Evolutionary conservation across 352 stramenopile genomes (phyloP).

Genomic region (Globisporangium heterothallicum): DNA sequence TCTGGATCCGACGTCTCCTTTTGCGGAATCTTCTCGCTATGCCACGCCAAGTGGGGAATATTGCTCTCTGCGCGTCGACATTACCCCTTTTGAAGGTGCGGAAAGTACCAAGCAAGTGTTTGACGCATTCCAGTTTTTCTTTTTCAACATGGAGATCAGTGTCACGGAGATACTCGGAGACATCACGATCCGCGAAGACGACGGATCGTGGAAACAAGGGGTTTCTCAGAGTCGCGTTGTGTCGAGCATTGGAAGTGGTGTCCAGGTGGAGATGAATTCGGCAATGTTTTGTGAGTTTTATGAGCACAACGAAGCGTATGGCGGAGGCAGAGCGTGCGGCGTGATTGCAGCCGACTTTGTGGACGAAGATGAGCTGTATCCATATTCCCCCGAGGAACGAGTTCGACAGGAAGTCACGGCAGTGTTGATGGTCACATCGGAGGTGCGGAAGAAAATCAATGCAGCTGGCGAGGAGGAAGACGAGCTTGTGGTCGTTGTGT

Average conservation of each 20-base stretch:
- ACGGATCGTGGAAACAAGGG: constrained; percentile 19
- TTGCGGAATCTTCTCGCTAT: constrained; percentile 21
- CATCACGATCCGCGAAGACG: constrained; percentile 50
- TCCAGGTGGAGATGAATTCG: constrained; percentile 5
- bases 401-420: constrained; percentile 6
- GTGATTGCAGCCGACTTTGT: constrained; percentile 7
- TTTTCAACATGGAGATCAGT: constrained; percentile 56
- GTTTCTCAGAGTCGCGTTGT: constrained; percentile 1
- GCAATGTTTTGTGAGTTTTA: constrained; percentile 4
- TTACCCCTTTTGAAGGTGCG: constrained; percentile 34
- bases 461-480: background rate
- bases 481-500: constrained; percentile 2
- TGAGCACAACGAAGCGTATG: background rate
- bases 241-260: background rate
- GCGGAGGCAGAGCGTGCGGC: background rate
- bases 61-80: constrained; percentile 42
- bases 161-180: constrained; percentile 45
- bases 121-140: constrained; percentile 48
- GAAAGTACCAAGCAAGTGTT: constrained; percentile 38
- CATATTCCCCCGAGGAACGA: constrained; percentile 7
- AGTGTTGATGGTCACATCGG: background rate
- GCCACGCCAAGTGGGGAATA: constrained; percentile 33
- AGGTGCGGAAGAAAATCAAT: background rate
- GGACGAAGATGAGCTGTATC: constrained; percentile 7
- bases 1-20: constrained; percentile 24